phyloP scores from a whole-genome alignment of 1,284 basidiomycete genomes.

The Volvariella surrecta region DNA sequence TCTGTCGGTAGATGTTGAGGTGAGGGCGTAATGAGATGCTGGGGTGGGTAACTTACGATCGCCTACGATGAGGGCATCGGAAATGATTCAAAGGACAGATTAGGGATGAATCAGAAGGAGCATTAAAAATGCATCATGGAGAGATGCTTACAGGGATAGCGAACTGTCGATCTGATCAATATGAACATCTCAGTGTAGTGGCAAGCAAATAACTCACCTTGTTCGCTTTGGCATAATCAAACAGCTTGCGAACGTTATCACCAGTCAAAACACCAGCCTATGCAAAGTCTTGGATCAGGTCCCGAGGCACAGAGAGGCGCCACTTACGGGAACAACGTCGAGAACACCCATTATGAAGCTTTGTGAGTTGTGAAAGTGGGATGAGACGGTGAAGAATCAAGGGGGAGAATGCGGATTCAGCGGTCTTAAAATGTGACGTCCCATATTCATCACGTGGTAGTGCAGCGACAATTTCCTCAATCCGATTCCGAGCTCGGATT shows the following conservation, averaged over 20 bases:
- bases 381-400: constrained; percentile 2
- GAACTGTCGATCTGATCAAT: background rate
- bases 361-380: constrained; percentile 8
- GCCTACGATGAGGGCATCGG: constrained; percentile 34
- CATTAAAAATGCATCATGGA: background rate
- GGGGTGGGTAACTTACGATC: constrained; percentile 45
- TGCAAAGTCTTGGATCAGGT: constrained; percentile 4
- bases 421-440: background rate
- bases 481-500: too few relatives aligned
- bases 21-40: background rate
- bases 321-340: constrained; percentile 61
- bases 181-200: background rate
- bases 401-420: background rate
- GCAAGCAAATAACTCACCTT: constrained; percentile 44
- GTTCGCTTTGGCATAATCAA: constrained; percentile 80
- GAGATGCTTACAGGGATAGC: background rate
- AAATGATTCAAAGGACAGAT: constrained; percentile 1
- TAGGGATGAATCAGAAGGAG: constrained; percentile 3
- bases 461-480: too few relatives aligned
- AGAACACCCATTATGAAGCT: constrained; percentile 50
- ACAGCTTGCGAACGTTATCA: constrained; percentile 81
- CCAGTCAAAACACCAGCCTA: constrained; percentile 86
- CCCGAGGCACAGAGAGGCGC: background rate
- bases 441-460: constrained; percentile 1
- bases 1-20: constrained; percentile 30